A percentile compares a stretch with the other conserved stretches of the same genome.
Evolutionary conservation across 768 basidiomycete species (phyloP).

Genomic region (Neoboletus magnificus): DNA sequence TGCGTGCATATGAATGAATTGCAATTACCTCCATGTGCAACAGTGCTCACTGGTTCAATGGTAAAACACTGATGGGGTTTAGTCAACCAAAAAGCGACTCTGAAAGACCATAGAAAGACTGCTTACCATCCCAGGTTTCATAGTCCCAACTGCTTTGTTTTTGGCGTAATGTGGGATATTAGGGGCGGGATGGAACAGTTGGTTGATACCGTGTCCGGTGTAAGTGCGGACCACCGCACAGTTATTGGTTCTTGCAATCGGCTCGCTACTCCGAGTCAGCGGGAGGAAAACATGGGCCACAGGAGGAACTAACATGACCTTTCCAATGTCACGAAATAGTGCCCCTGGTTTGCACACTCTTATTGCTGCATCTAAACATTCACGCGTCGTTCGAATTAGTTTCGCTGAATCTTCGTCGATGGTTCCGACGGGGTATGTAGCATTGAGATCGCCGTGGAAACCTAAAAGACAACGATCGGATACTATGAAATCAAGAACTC

Average conservation of each 20-base stretch:
- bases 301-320: constrained; percentile 60
- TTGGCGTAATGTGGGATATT: constrained; percentile 95
- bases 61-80: constrained; percentile 54
- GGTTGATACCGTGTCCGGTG: constrained; percentile 87
- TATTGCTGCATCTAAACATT: constrained; percentile 86
- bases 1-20: constrained; percentile 32
- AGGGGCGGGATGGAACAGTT: constrained; percentile 80
- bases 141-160: constrained; percentile 87
- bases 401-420: constrained; percentile 81
- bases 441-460: constrained; percentile 91
- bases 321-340: constrained; percentile 84
- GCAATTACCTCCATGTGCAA: neutral
- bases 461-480: constrained; percentile 41
- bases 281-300: constrained; percentile 9
- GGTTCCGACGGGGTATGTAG: constrained; percentile 85
- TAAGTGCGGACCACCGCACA: constrained; percentile 92
- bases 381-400: constrained; percentile 78
- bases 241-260: constrained; percentile 74
- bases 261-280: constrained; percentile 55
- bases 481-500: neutral
- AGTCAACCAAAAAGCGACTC: constrained; percentile 5
- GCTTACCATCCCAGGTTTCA: constrained; percentile 91
- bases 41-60: constrained; percentile 65
- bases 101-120: neutral
- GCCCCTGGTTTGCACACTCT: constrained; percentile 91